phyloP scores from a whole-genome alignment of 768 basidiomycete genomes.

The Suillus fuscotomentosus region DNA sequence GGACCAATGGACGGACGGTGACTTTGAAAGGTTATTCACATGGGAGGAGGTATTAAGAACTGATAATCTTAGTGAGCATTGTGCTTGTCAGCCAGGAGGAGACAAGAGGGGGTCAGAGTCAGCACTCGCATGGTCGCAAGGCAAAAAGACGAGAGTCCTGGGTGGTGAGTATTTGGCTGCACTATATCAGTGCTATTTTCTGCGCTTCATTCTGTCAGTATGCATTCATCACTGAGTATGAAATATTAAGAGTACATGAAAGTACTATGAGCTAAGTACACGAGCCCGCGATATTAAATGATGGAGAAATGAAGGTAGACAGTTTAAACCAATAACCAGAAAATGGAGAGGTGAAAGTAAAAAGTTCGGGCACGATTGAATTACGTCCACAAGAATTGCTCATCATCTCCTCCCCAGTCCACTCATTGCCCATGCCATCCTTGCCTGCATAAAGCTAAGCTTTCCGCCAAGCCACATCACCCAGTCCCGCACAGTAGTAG shows the following conservation, averaged over 20 bases:
- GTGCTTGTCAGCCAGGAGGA: not conserved
- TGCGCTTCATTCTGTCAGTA: too few species aligned
- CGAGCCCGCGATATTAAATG: not conserved
- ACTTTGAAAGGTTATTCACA: not conserved
- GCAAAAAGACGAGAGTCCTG: too few species aligned
- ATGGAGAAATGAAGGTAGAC: not conserved
- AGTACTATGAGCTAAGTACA: not conserved
- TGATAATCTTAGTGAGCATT: not conserved
- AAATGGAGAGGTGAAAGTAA: not conserved
- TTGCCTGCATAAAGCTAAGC: not conserved
- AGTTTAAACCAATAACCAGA: not conserved
- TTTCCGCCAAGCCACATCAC: slow-evolving; percentile 4
- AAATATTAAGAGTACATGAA: not conserved
- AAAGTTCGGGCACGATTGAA: not conserved
- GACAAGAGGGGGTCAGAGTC: not conserved
- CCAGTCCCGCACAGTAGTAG: slow-evolving; percentile 4
- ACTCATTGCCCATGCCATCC: slow-evolving; percentile 3
- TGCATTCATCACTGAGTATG: too few species aligned
- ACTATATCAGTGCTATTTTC: too few species aligned
- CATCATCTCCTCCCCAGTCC: slow-evolving; percentile 4
- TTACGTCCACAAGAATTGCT: not conserved
- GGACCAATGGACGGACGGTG: not conserved
- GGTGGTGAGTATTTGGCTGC: too few species aligned
- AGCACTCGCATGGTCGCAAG: not conserved
- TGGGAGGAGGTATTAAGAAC: not conserved